Evolutionary conservation across 108 stramenopile species (phyloP).

Genomic region (Nitzschia sp.): DNA sequence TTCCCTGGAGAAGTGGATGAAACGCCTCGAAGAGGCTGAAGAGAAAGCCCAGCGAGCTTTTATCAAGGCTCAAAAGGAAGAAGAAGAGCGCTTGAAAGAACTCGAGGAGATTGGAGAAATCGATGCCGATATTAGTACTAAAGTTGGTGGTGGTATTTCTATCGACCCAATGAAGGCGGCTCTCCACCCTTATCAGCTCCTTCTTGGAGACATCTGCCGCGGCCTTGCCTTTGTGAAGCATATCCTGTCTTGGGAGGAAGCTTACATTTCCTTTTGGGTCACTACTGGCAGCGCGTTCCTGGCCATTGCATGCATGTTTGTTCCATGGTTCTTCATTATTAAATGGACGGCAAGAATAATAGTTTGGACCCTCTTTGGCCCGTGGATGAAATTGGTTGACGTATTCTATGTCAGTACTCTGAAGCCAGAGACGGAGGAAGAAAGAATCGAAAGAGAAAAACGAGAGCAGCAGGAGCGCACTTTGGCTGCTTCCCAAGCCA

Average conservation of each 20-base stretch:
- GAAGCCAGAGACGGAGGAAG: slow-evolving; percentile 46
- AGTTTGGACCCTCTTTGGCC: slow-evolving; percentile 72
- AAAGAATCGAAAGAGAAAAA: slow-evolving; percentile 31
- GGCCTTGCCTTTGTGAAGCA: slow-evolving; percentile 59
- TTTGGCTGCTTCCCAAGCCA: slow-evolving; percentile 10
- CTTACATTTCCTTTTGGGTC: slow-evolving; percentile 66
- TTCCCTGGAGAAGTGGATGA: slow-evolving; percentile 45
- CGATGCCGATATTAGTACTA: slow-evolving; percentile 56
- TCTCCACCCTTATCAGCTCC: slow-evolving; percentile 64
- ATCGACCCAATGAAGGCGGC: slow-evolving; percentile 53
- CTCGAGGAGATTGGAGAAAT: slow-evolving; percentile 58
- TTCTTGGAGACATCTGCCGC: slow-evolving; percentile 48
- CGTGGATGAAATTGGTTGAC: slow-evolving; percentile 84
- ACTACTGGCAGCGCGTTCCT: slow-evolving; percentile 51
- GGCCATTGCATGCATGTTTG: slow-evolving; percentile 53
- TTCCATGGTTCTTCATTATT: slow-evolving; percentile 70
- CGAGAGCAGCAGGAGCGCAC: slow-evolving; percentile 17
- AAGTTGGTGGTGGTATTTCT: slow-evolving; percentile 38
- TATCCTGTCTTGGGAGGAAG: slow-evolving; percentile 79
- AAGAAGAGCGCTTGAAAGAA: slow-evolving; percentile 50
- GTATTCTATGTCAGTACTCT: slow-evolving; percentile 38
- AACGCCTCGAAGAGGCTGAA: slow-evolving; percentile 53
- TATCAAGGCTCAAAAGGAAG: slow-evolving; percentile 31
- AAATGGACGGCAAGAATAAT: slow-evolving; percentile 64
- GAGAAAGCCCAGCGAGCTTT: slow-evolving; percentile 23